Percentiles rank a stretch among this genome's conserved stretches.
Evolutionary conservation across 768 basidiomycete species (phyloP).

Genomic region (Tremella fuciformis): DNA sequence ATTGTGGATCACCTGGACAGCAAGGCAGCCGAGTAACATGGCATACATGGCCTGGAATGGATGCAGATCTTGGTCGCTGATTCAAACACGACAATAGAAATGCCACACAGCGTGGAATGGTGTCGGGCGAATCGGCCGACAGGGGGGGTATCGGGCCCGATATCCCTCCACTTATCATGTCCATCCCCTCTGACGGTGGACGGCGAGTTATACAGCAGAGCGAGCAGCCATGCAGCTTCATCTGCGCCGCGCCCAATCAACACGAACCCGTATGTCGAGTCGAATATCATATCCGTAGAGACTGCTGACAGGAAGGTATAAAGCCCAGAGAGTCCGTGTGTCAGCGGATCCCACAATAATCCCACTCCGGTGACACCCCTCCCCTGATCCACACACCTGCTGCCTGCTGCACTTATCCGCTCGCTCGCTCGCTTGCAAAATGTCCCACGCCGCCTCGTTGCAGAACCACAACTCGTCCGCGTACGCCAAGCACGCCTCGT

Average conservation of each 20-base stretch:
- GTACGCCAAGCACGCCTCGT: slow-evolving; percentile 66
- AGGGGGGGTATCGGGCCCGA: neutral
- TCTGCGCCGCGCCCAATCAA: neutral
- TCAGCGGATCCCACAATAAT: neutral
- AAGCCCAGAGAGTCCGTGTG: too few species aligned
- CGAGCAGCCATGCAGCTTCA: too few species aligned
- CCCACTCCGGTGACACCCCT: neutral
- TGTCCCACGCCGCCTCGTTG: slow-evolving; percentile 10
- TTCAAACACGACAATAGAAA: too few species aligned
- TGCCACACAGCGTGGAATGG: too few species aligned
- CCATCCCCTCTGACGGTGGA: neutral
- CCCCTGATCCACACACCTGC: slow-evolving; percentile 6
- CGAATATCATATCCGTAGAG: too few species aligned
- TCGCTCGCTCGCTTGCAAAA: neutral
- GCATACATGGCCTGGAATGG: too few species aligned
- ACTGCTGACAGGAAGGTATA: too few species aligned
- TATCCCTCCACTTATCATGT: neutral
- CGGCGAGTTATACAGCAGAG: too few species aligned
- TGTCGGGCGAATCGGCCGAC: slow-evolving; percentile 3
- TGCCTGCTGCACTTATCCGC: neutral
- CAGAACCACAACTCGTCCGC: slow-evolving; percentile 54
- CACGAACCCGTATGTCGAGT: neutral
- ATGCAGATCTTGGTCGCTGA: too few species aligned
- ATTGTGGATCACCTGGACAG: too few species aligned
- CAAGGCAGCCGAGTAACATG: too few species aligned